Evolutionary conservation across 805 yeast genomes (phyloP), one percentile per base, ranked within the genome.

Genomic region (Millerozyma miso): DNA sequence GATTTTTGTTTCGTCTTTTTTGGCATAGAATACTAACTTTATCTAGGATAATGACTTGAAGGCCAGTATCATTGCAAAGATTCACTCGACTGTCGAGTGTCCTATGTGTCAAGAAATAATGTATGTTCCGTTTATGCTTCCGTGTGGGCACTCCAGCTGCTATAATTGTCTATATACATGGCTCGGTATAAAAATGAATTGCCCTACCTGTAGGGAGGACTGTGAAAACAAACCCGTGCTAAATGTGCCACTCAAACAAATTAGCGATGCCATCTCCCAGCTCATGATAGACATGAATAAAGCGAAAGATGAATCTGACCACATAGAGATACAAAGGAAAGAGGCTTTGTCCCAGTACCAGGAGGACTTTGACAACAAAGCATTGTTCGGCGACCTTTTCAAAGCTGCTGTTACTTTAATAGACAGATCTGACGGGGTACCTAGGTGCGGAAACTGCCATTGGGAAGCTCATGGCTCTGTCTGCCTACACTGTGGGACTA

Each of bases 91-190:
- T 4, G 44, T 75, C 32, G 75, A 70, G 46, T 85, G 93, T 55
- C 71, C 83, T 4, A 73, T 85, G 8, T 85, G 93, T 54, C 80
- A 82, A 31, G 91, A 85, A 40, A 62, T 76, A 39, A 79, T 85
- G 84, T 74, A 71, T 48, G 74, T 75, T 2, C 91, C 93, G 1
- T 77, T 80, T 52, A 65, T 78, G 51, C 67, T 80, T 0, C 59
- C 68, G 10, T 85, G 93, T 63, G 91, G 91, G 2, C 93, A 85
- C 56, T 76, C 84, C 23, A 84, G 79, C 51, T 85, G 91, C 59
- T 85, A 85, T 55, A 75, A 66, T 17, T 67, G 91, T 56, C 56
- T 83, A n/a, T 63, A 67, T 15, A 69, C 73, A 18, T 85, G 93
- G 91, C 74, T 83, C 37, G 65, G 65, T 13, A 72, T 65, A 34